phyloP scores from a whole-genome alignment of 1,139 yeast species.

The Nakaseomyces uthaithaninus region DNA sequence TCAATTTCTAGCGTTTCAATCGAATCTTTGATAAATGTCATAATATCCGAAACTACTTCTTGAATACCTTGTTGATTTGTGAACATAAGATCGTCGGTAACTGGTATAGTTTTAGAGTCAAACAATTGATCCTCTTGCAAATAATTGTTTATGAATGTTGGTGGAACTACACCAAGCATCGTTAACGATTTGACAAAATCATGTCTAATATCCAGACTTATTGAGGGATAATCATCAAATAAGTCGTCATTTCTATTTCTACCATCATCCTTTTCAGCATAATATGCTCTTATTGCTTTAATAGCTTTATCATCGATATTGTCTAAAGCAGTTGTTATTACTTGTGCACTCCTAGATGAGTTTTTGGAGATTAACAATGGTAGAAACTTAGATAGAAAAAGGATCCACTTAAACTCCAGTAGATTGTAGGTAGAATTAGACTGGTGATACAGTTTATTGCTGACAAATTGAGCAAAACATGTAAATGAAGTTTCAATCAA shows the following conservation, averaged over 20 bases:
- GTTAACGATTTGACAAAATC: slow-evolving; percentile 49
- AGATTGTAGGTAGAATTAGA: slow-evolving; percentile 26
- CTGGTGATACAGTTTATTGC: slow-evolving; percentile 31
- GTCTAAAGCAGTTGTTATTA: slow-evolving; percentile 24
- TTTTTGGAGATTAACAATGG: slow-evolving; percentile 26
- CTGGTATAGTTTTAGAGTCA: slow-evolving; percentile 29
- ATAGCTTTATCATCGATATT: slow-evolving; percentile 30
- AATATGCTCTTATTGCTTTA: slow-evolving; percentile 29
- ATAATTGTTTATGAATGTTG: slow-evolving; percentile 39
- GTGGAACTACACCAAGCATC: slow-evolving; percentile 37
- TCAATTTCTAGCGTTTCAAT: slow-evolving; percentile 48
- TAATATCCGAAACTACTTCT: slow-evolving; percentile 24
- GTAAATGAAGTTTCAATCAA: slow-evolving; percentile 31
- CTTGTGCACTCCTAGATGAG: slow-evolving; percentile 21
- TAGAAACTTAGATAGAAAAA: slow-evolving; percentile 28
- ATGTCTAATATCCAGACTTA: slow-evolving; percentile 45
- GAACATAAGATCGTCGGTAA: slow-evolving; percentile 26
- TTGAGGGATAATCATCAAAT: slow-evolving; percentile 40
- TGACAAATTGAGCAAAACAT: slow-evolving; percentile 32
- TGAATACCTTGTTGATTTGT: slow-evolving; percentile 26
- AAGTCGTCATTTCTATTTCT: slow-evolving; percentile 31
- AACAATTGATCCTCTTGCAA: slow-evolving; percentile 39
- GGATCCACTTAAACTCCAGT: slow-evolving; percentile 30
- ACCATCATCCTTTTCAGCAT: slow-evolving; percentile 28
- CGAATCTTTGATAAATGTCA: slow-evolving; percentile 33